These are phyloP conservation scores for Trichoderma hamatum DNA, from an alignment of 2,329 filamentous ascomycete genomes.

Conservation along the genomic window DNA sequence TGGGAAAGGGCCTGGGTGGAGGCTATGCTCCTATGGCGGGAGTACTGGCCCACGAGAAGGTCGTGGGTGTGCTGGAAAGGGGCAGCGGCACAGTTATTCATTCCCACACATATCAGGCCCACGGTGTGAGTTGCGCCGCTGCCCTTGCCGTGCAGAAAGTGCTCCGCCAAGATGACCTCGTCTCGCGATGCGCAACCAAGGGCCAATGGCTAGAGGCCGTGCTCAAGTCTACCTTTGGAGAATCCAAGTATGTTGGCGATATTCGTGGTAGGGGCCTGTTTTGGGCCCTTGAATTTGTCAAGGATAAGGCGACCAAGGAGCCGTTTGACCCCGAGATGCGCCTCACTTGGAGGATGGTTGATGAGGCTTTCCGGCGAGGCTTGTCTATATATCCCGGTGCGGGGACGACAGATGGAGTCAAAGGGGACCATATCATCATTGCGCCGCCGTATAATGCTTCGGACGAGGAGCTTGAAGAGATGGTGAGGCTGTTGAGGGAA, in stretches of 20 bases:
- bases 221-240: no score
- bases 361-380: not conserved
- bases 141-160: no score
- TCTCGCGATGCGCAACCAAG: not conserved
- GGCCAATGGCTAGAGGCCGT: no score
- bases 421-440: not conserved
- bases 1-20: constrained; percentile 68
- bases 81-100: not conserved
- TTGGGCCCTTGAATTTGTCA: constrained; percentile 50
- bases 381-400: not conserved
- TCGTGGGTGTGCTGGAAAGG: not conserved
- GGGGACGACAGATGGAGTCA: not conserved
- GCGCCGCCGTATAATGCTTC: not conserved
- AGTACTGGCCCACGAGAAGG: not conserved
- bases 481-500: no score
- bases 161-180: no score
- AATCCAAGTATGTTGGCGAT: constrained; percentile 50
- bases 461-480: no score
- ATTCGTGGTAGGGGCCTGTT: constrained; percentile 62
- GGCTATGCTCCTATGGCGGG: constrained; percentile 62
- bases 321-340: constrained; percentile 37
- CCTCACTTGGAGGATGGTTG: constrained; percentile 1
- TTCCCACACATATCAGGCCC: no score
- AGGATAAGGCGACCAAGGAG: constrained; percentile 40
- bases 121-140: no score